A percentile compares a stretch with the other conserved stretches of the same genome.
These are phyloP conservation scores for Dysphania ambrosioides DNA, from an alignment of 148 eudicot species.

Conservation along the genomic window DNA sequence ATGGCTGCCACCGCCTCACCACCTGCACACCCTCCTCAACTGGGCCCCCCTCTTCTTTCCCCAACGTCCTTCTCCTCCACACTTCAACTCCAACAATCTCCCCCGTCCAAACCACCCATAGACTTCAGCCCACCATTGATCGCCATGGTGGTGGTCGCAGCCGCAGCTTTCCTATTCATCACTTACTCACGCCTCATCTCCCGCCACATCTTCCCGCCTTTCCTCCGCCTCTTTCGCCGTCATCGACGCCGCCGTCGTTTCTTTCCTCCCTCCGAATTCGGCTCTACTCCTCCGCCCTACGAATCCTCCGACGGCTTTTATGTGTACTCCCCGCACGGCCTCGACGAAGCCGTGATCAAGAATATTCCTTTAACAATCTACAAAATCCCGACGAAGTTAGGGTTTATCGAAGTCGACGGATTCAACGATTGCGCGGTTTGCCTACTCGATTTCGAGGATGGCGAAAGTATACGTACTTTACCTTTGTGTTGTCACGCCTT, in stretches of 20 bases:
- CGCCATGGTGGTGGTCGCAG: slow-evolving; percentile 78
- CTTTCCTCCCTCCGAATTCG: slow-evolving; percentile 42
- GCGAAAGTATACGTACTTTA: slow-evolving; percentile 74
- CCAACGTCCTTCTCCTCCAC: neutral
- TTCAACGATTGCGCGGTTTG: slow-evolving; percentile 79
- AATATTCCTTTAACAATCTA: slow-evolving; percentile 66
- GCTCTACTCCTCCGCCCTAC: slow-evolving; percentile 55
- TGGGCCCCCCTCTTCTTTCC: slow-evolving; percentile 14
- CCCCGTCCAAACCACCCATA: slow-evolving; percentile 44
- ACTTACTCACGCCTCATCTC: slow-evolving; percentile 79
- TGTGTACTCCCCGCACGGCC: slow-evolving; percentile 70
- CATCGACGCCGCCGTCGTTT: slow-evolving; percentile 30
- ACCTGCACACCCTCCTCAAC: neutral
- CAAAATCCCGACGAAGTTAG: slow-evolving; percentile 33
- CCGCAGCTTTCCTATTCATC: slow-evolving; percentile 66
- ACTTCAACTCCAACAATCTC: slow-evolving; percentile 17
- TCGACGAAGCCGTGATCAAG: slow-evolving; percentile 70
- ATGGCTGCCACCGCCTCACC: slow-evolving; percentile 27
- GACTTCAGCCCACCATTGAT: slow-evolving; percentile 81
- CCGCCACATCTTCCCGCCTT: slow-evolving; percentile 46
- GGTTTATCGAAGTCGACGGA: slow-evolving; percentile 18
- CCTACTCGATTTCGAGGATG: slow-evolving; percentile 67
- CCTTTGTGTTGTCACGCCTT: slow-evolving; percentile 77
- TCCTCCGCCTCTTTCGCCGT: slow-evolving; percentile 43
- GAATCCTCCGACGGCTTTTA: slow-evolving; percentile 44